Evolutionary conservation across 2,329 filamentous ascomycete species (phyloP).

Genomic region (Hypoxylon sp.): DNA sequence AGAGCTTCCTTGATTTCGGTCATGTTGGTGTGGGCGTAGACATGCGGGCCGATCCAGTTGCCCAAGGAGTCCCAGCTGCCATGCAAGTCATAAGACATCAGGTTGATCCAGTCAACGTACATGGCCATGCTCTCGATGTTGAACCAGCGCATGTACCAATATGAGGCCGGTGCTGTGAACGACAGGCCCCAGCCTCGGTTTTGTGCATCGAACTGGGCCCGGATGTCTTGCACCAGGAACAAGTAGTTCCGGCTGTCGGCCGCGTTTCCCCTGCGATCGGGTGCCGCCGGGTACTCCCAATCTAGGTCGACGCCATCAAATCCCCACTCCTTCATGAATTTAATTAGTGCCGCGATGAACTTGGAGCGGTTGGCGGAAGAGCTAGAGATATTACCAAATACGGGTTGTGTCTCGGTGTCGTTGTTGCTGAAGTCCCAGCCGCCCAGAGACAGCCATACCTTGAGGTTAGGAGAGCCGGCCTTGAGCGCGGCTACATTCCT

Average conservation of each 20-base stretch:
- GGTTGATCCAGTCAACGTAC: constrained; percentile 56
- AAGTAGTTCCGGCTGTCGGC: constrained; percentile 40
- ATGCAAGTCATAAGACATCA: constrained; percentile 60
- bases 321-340: constrained; percentile 44
- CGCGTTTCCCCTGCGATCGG: constrained; percentile 46
- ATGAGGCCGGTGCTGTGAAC: constrained; percentile 43
- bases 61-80: constrained; percentile 55
- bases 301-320: constrained; percentile 52
- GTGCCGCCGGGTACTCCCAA: constrained; percentile 50
- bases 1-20: constrained; percentile 58
- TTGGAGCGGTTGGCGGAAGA: neutral
- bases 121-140: constrained; percentile 44
- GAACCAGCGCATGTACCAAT: constrained; percentile 53
- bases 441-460: neutral
- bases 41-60: constrained; percentile 49
- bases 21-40: constrained; percentile 59
- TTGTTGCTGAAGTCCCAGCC: constrained; percentile 6
- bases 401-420: constrained; percentile 8
- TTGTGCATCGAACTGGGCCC: constrained; percentile 1
- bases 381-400: constrained; percentile 18
- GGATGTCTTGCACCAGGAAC: constrained; percentile 61
- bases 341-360: constrained; percentile 45
- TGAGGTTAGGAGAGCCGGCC: constrained; percentile 9
- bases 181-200: constrained; percentile 33
- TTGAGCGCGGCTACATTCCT: constrained; percentile 55